Evolutionary conservation across 192 early-diverging fungal species (phyloP), one percentile per base, ranked within the genome.

Genomic region (Lunasporangiospora selenospora): DNA sequence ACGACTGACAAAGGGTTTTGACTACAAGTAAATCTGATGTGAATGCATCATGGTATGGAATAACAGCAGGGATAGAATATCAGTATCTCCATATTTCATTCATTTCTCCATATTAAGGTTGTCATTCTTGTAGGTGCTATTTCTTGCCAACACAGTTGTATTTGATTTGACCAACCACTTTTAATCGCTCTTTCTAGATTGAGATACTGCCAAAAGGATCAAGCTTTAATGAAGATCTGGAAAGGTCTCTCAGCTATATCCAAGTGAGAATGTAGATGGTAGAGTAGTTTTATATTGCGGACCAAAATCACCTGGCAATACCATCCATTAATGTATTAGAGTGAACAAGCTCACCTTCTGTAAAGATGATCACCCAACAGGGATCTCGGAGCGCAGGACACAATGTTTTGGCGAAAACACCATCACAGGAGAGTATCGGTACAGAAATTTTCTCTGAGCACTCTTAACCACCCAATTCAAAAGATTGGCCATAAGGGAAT

Each of bases 251-350:
- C 73, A 78, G 21, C 79, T 67, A 24, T 89, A 94, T 52, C 89
- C 86, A 6, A 83, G 82, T 32, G 53, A 71, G 31, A 58, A 71
- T 4, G 87, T 87, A 8, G 92, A 95, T 53, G 80, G 93, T 36
- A 92, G 93, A 10, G 92, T 94, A 23, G 92, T 95, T 48, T 95
- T n/a, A n/a, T n/a, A 92, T 65, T 95, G 93, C 46, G 93, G 93
- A 11, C 91, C 91, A 11, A 88, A 88, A 49, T 84, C 85, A 21
- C 60, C 94, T 33, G 83, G 83, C 31, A 75, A 80, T 9, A 77
- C 78, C 4, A 80, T 95, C 13, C 89, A 90, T 26, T 53, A 59
- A 0, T 62, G 67, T 19, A 59, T 59, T 4, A 46, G 40, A 29
- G 62, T 62, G 53, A 62, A 71, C 40, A 61, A 71, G 39, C 62